These are phyloP conservation scores for Wolfiporia cocos DNA, from an alignment of 1,284 basidiomycete genomes.

Conservation along the genomic window DNA sequence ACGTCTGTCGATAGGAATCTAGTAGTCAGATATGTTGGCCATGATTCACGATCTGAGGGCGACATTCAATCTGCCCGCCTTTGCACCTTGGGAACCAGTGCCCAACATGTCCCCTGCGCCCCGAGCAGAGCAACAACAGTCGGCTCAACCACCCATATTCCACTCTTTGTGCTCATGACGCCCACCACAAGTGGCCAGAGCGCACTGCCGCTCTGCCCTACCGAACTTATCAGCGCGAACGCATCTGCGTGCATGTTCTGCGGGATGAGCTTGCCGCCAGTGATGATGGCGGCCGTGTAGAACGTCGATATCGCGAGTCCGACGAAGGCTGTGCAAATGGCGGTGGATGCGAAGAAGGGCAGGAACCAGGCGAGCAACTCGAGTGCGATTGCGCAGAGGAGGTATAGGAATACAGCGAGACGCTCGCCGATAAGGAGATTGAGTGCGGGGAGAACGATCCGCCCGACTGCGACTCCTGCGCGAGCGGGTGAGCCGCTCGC, in stretches of 20 bases:
- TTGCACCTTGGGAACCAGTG: conserved; percentile 20
- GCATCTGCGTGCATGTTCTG: conserved; percentile 27
- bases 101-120: conserved; percentile 22
- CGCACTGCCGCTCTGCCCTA: conserved; percentile 29
- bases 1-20: too few species aligned
- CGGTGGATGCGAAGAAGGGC: conserved; percentile 25
- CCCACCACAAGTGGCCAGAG: conserved; percentile 29
- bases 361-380: conserved; percentile 27
- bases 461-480: conserved; percentile 27
- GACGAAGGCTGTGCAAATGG: conserved; percentile 27
- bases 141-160: conserved; percentile 28
- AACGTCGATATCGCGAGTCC: conserved; percentile 30
- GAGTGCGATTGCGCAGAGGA: conserved; percentile 23
- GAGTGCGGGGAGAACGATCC: conserved; percentile 25
- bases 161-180: conserved; percentile 28
- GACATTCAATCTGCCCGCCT: conserved; percentile 1
- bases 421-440: conserved; percentile 28
- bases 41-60: too few species aligned
- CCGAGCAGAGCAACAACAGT: conserved; percentile 23
- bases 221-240: conserved; percentile 26
- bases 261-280: conserved; percentile 24
- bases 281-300: conserved; percentile 26
- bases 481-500: too few species aligned
- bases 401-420: conserved; percentile 25
- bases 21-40: too few species aligned